Conservation (phyloP, 2,329 filamentous ascomycete species). For the Cryphonectria carpinicola region DNA sequence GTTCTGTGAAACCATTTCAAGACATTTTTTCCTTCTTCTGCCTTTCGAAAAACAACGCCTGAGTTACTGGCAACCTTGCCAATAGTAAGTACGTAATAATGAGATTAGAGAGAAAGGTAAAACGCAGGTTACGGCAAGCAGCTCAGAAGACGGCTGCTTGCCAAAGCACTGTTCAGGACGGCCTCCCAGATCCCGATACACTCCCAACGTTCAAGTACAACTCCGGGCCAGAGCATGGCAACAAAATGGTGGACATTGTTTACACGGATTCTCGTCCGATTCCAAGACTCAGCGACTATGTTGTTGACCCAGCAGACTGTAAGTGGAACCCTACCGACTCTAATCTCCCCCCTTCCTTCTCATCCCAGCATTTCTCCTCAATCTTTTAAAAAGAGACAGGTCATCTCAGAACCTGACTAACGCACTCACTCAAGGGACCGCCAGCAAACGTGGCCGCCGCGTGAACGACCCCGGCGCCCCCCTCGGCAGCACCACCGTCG, state of each 20-base stretch:
- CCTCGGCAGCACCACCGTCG: slow-evolving; percentile 13
- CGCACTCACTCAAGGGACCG: background rate
- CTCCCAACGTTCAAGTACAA: slow-evolving; percentile 17
- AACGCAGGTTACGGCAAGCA: background rate
- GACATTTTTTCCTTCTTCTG: too few species aligned
- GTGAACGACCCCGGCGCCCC: background rate
- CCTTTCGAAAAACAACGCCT: background rate
- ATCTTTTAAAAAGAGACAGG: background rate
- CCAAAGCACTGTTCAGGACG: background rate
- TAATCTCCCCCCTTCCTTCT: background rate
- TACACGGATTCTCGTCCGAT: slow-evolving; percentile 4
- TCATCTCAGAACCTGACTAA: background rate
- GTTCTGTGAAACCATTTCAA: background rate
- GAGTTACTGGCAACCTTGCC: background rate
- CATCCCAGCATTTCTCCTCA: background rate
- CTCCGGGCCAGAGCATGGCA: background rate
- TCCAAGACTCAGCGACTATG: slow-evolving; percentile 5
- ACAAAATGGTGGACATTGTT: slow-evolving; percentile 6
- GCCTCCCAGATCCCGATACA: slow-evolving; percentile 8
- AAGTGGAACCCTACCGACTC: background rate
- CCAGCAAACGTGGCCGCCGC: background rate
- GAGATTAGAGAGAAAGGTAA: background rate
- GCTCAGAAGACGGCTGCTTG: background rate
- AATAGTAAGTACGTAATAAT: background rate
- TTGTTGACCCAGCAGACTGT: slow-evolving; percentile 19